Evolutionary conservation across 768 basidiomycete genomes (phyloP).

Genomic region (Arthromyces matolae): DNA sequence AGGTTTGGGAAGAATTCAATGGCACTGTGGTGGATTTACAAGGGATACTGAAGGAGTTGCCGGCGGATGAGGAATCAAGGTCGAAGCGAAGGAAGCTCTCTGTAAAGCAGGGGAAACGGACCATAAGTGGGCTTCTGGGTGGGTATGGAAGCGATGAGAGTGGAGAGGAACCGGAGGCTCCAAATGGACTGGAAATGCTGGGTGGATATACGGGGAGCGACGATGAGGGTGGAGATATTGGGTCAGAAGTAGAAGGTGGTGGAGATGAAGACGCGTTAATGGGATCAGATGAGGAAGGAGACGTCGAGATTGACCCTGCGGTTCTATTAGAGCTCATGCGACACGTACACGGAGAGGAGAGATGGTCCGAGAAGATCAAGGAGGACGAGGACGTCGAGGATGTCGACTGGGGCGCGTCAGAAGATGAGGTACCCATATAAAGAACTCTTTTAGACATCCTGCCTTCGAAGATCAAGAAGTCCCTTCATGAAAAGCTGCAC

Average conservation of each 20-base stretch:
- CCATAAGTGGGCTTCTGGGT: constrained; percentile 54
- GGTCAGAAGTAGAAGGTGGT: constrained; percentile 23
- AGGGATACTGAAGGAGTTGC: constrained; percentile 37
- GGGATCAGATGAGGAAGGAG: constrained; percentile 19
- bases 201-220: constrained; percentile 52
- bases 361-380: constrained; percentile 23
- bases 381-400: constrained; percentile 46
- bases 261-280: constrained; percentile 28
- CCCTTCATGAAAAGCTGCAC: constrained; percentile 85
- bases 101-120: constrained; percentile 45
- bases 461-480: constrained; percentile 69
- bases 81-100: constrained; percentile 59
- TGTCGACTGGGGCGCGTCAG: constrained; percentile 49
- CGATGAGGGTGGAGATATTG: constrained; percentile 24
- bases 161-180: constrained; percentile 25
- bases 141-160: constrained; percentile 57
- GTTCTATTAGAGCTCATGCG: constrained; percentile 40
- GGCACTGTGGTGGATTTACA: constrained; percentile 56
- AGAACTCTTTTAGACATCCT: constrained; percentile 48
- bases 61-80: constrained; percentile 30
- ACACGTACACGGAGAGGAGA: constrained; percentile 28
- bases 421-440: constrained; percentile 24
- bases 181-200: constrained; percentile 34
- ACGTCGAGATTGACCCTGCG: constrained; percentile 35
- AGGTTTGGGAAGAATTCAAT: constrained; percentile 69